Percentiles rank a stretch among this genome's conserved stretches.
phyloP scores from a whole-genome alignment of 1,139 yeast species.

The Debaryomyces singareniensis region DNA sequence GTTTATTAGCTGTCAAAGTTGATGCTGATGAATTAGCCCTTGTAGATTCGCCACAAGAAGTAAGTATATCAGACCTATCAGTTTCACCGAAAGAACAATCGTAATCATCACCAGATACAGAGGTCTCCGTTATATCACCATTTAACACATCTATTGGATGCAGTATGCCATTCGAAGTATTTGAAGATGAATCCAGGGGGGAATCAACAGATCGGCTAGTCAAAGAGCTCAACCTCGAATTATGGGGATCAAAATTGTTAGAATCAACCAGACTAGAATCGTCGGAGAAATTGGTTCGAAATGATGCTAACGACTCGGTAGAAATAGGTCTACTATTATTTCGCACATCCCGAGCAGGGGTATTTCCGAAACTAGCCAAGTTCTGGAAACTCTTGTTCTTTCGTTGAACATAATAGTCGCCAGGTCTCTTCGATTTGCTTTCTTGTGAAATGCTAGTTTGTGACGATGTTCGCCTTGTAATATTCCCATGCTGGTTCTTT shows the following conservation, averaged over 20 bases:
- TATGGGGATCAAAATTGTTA: constrained; percentile 29
- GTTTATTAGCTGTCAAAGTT: constrained; percentile 16
- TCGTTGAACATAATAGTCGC: constrained; percentile 36
- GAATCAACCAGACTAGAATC: constrained; percentile 30
- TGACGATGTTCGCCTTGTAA: constrained; percentile 25
- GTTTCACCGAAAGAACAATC: constrained; percentile 4
- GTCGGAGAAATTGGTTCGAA: constrained; percentile 30
- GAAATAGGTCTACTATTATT: constrained; percentile 22
- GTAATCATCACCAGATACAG: constrained; percentile 1
- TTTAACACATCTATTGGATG: constrained; percentile 5
- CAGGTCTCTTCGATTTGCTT: constrained; percentile 33
- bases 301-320: constrained; percentile 31
- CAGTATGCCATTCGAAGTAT: not conserved
- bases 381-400: constrained; percentile 13
- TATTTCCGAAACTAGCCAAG: constrained; percentile 5
- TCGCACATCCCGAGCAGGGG: constrained; percentile 7
- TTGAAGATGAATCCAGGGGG: constrained; percentile 16
- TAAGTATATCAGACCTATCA: constrained; percentile 1
- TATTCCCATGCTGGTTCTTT: constrained; percentile 5
- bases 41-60: not conserved
- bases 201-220: constrained; percentile 26
- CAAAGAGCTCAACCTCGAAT: constrained; percentile 34
- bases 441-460: constrained; percentile 17
- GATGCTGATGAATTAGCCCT: constrained; percentile 14
- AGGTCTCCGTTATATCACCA: constrained; percentile 6